Percentiles rank a stretch among this genome's conserved stretches.
Conservation (phyloP, 2,329 filamentous ascomycete species). For the Diplodia intermedia region DNA sequence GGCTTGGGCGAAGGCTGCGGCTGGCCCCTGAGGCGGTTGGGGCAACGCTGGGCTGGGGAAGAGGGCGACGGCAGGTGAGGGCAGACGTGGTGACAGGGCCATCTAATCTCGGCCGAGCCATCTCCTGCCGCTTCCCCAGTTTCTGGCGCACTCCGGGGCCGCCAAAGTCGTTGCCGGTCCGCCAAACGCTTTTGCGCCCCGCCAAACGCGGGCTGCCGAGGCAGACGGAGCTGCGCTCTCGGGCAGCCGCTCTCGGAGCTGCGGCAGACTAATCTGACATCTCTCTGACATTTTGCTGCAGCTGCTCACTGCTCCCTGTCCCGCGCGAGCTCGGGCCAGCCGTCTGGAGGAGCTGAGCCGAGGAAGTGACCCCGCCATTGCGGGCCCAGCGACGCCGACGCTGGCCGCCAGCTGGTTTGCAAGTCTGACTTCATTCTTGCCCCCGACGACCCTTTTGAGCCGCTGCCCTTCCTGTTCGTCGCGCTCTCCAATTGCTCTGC, state of each 20-base stretch:
- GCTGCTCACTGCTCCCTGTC: not conserved
- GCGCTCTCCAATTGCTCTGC: conserved; percentile 22
- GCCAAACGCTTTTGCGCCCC: not conserved
- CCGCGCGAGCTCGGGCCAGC: conserved; percentile 7
- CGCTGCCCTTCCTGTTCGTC: conserved; percentile 17
- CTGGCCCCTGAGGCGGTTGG: conserved; percentile 13
- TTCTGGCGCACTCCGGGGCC: conserved; percentile 5
- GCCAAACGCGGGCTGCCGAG: not conserved
- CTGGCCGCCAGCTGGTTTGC: conserved; percentile 14
- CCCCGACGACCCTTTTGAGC: not conserved
- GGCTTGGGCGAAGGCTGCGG: not conserved
- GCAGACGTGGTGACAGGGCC: not conserved
- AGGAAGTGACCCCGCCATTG: conserved; percentile 21
- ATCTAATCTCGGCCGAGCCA: conserved; percentile 3
- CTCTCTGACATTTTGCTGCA: not conserved
- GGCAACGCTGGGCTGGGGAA: not conserved
- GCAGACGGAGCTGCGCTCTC: not conserved
- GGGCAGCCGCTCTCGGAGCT: not conserved
- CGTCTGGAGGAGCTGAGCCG: conserved; percentile 17
- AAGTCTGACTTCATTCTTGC: not conserved
- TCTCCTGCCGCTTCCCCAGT: conserved; percentile 12
- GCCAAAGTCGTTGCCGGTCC: not conserved
- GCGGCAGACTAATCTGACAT: conserved; percentile 1
- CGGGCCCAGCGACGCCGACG: conserved; percentile 13
- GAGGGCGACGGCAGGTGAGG: not conserved